Conservation (phyloP, 2,329 filamentous ascomycete genomes). For the Dactylellina drechsleri region DNA sequence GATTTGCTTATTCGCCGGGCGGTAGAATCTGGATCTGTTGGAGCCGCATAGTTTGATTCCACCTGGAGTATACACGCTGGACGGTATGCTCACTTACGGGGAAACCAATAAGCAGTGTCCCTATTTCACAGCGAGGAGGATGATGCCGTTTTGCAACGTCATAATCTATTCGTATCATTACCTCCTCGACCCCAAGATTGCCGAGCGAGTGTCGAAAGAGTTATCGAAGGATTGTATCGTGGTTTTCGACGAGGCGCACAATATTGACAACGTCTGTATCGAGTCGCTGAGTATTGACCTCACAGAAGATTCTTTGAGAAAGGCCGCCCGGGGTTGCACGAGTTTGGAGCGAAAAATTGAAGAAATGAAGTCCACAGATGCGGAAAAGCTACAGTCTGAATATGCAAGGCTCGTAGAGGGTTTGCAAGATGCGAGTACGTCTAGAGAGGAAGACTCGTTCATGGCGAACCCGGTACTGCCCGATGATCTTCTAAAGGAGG, state of each 20-base stretch:
- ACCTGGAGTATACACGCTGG: constrained; percentile 94
- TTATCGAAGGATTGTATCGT: constrained; percentile 98
- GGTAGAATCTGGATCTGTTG: constrained; percentile 86
- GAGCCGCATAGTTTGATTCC: constrained; percentile 95
- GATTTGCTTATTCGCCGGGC: constrained; percentile 20
- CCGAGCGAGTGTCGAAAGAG: constrained; percentile 91
- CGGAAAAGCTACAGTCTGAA: constrained; percentile 91
- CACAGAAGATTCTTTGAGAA: constrained; percentile 91
- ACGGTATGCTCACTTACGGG: constrained; percentile 86
- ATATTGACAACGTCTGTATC: constrained; percentile 99
- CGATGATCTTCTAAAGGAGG: constrained; percentile 92
- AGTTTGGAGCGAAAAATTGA: constrained; percentile 90
- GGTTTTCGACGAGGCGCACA: constrained; percentile 98
- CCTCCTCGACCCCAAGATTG: constrained; percentile 95
- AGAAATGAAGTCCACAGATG: constrained; percentile 95
- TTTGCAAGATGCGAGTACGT: constrained; percentile 85
- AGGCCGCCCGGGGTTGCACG: constrained; percentile 86
- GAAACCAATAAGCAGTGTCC: constrained; percentile 97
- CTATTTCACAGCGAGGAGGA: constrained; percentile 93
- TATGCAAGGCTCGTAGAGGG: constrained; percentile 96
- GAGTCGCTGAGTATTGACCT: constrained; percentile 96
- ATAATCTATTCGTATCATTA: constrained; percentile 99
- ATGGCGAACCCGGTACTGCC: constrained; percentile 96
- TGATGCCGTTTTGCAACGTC: constrained; percentile 99
- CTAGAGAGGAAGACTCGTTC: constrained; percentile 90